Base-by-base conservation (phyloP, 1,284 basidiomycete genomes). In the Porogramme epimiltina region DNA sequence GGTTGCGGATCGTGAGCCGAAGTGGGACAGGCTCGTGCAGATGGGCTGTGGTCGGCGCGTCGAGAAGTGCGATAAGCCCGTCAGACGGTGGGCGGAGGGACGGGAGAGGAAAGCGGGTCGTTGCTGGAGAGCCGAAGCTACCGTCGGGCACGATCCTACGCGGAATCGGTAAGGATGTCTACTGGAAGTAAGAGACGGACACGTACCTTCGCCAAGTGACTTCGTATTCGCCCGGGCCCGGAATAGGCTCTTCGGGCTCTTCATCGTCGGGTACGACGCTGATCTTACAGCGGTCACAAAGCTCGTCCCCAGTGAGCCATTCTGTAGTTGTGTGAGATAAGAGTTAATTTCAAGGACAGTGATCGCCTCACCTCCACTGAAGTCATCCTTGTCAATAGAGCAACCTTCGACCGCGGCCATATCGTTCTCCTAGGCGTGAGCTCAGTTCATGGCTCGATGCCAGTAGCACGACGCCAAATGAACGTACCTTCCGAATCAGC, bases 121-220 rank as follows among this genome's bases (percentile, higher is more conserved):
- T 76, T 4, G 80, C 70, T n/a, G 67, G 57, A 0, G 76, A 62
- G 2, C 79, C 79, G 28, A 67, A 66, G 26, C 72, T 66, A 3
- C 76, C 78, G 45, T 76, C 64, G 37, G 71, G 62, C 23, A 75
- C 54, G 13, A 80, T 67, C 64, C 81, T 84, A 28, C 37, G 20
- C 13, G 20, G 9, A 16, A 52, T 41, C 9, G 25, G 36, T 36
- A n/a, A 31, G 18, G n/a, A 5, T 9, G 16, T 5, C 11, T 22
- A 34, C 23, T n/a, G 20, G 20, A 3, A 46, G 2, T 18, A 41
- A 22, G 6, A 31, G 6, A 31, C n/a, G 44, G 24, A 24, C 8
- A 40, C 8, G 41, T 61, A 85, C 90, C 87, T 82, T 69, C 79
- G 73, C 91, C 91, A 93, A 6, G 64, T 69, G 23, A 92, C 65